Percentiles rank a stretch among this genome's conserved stretches.
These are phyloP conservation scores for Aspergillus amoenus DNA, from an alignment of 2,329 filamentous ascomycete genomes.

Conservation along the genomic window DNA sequence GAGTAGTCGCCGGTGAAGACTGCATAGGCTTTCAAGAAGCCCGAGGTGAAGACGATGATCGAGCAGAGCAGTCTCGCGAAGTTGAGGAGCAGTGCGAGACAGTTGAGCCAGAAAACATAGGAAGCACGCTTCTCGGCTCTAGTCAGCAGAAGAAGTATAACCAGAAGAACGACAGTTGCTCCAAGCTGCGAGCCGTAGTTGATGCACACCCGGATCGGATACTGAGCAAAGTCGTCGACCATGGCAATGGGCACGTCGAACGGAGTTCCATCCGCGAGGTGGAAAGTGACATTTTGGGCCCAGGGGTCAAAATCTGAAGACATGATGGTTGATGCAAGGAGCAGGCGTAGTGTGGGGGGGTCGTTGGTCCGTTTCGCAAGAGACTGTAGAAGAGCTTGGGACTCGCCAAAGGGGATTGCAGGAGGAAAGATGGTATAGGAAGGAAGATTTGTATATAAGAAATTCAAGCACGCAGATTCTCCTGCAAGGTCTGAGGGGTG, in stretches of 20 bases:
- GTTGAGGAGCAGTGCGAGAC: conserved; percentile 60
- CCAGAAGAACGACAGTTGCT: conserved; percentile 62
- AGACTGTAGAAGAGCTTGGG: neutral
- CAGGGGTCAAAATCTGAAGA: conserved; percentile 50
- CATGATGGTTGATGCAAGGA: conserved; percentile 8
- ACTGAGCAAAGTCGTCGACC: conserved; percentile 49
- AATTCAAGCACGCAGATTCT: conserved; percentile 3
- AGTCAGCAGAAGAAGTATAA: conserved; percentile 68
- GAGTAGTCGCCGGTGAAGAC: conserved; percentile 57
- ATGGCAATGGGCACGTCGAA: conserved; percentile 43
- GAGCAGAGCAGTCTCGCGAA: conserved; percentile 51
- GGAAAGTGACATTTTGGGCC: conserved; percentile 52
- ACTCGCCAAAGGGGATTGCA: neutral
- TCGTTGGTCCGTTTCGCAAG: conserved; percentile 4
- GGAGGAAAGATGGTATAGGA: neutral
- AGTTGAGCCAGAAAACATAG: conserved; percentile 65
- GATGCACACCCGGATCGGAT: conserved; percentile 54
- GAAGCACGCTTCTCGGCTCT: conserved; percentile 64
- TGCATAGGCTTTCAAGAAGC: conserved; percentile 62
- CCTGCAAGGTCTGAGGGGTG: neutral
- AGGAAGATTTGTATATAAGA: conserved; percentile 15
- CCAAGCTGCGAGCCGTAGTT: conserved; percentile 72
- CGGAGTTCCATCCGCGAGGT: conserved; percentile 43
- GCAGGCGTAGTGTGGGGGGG: neutral
- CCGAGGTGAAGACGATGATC: conserved; percentile 58